phyloP scores from a whole-genome alignment of 2,329 filamentous ascomycete genomes.

The Fusarium stilboides region DNA sequence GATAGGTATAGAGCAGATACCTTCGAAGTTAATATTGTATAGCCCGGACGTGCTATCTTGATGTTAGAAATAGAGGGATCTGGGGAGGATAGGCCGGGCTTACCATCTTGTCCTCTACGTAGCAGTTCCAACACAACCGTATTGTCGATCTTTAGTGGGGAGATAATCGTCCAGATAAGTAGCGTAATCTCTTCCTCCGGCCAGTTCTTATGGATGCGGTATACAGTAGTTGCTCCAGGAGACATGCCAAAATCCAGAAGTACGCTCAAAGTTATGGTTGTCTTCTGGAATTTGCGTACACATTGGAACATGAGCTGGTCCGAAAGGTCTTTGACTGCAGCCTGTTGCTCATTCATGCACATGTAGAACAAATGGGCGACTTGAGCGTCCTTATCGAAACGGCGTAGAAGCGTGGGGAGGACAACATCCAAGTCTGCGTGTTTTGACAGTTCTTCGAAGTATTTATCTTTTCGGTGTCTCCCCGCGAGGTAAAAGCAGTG shows the following conservation, averaged over 20 bases:
- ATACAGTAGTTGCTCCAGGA: neutral
- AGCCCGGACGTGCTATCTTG: neutral
- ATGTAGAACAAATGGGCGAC: constrained; percentile 7
- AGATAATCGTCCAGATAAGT: constrained; percentile 19
- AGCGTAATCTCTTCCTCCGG: neutral
- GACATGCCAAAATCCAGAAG: neutral
- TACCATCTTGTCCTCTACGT: neutral
- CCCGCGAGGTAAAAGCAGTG: constrained; percentile 20
- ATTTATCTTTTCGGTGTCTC: neutral
- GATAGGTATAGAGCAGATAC: constrained; percentile 19
- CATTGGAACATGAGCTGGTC: constrained; percentile 19
- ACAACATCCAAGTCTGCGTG: constrained; percentile 8
- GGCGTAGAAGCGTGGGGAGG: neutral
- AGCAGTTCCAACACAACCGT: constrained; percentile 6
- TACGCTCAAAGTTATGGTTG: neutral
- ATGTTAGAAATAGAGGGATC: neutral
- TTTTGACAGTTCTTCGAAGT: constrained; percentile 13
- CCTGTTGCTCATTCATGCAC: neutral
- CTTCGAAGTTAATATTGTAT: neutral
- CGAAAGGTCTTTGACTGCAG: neutral
- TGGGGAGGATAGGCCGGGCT: fast-evolving
- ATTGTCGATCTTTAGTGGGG: neutral
- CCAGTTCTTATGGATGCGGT: constrained; percentile 3
- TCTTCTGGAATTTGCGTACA: constrained; percentile 13
- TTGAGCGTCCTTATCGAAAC: neutral